Evolutionary conservation across 768 basidiomycete genomes (phyloP), one percentile per base, ranked within the genome.

Genomic region (Boletus insuetus): DNA sequence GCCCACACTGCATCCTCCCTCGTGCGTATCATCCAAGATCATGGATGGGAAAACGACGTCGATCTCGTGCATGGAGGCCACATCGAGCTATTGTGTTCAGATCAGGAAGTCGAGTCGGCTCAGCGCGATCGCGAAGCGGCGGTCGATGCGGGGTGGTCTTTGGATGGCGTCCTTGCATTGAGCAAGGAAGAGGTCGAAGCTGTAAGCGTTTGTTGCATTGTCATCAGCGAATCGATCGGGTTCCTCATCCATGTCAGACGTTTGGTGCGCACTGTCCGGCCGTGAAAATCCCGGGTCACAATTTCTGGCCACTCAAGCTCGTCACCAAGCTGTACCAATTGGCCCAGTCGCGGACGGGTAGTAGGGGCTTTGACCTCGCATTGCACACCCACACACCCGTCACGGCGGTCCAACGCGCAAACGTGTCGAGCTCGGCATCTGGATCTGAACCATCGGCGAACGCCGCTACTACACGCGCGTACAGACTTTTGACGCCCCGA

Each of bases 261-360:
- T 72, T 62, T 39, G 72, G 71, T 38, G 70, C 81, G 1, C 67
- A 71, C 6, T 81, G 81, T 65, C 79, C 87, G 0, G 87, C 71
- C 1, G 72, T 83, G 34, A 74, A 74, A 45, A 70, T 72, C 20
- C 79, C 78, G 1, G 85, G 79, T 0, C 69, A 84, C 64, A 94
- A 91, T 59, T 69, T 92, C 26, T 93, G 85, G 84, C 89, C 89
- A 0, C 79, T 85, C 63, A 94, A 94, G 63, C 77, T 91, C n/a
- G 88, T 91, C 49, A 84, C 87, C 1, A 74, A 80, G 43, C 69
- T 91, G 9, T 90, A 80, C 61, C 69, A 75, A 22, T 68, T 77
- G 16, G 77, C 83, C 11, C 62, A 65, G 42, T 58, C 58, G 13
- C 51, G 58, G 26, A 64, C 73, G 1, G 49, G 57, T 1, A 29